These are phyloP conservation scores for Fusarium penzigii DNA, from an alignment of 2,329 filamentous ascomycete species.

Conservation along the genomic window DNA sequence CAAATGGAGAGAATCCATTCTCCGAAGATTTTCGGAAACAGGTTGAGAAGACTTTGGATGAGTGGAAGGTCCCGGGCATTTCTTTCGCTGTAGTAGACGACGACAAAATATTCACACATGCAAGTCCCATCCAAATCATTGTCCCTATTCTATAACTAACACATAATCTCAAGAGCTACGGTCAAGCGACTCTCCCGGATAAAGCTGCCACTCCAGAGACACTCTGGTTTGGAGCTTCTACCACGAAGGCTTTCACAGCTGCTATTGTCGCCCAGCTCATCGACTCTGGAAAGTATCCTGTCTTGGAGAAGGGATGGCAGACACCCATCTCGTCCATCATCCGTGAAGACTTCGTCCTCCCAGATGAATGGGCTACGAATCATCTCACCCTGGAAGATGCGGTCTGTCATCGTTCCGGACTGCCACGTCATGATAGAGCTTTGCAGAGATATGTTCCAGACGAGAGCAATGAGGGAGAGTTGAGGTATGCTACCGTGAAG, in stretches of 20 bases:
- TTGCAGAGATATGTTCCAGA: conserved; percentile 16
- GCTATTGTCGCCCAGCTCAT: conserved; percentile 52
- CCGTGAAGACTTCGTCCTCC: conserved; percentile 53
- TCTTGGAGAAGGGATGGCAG: conserved; percentile 42
- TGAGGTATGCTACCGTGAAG: conserved; percentile 28
- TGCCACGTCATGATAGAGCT: conserved; percentile 43
- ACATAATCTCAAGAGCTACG: conserved; percentile 26
- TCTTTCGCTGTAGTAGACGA: conserved; percentile 31
- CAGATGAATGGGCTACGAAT: conserved; percentile 46
- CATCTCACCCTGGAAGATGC: conserved; percentile 57
- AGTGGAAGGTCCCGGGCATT: conserved; percentile 31
- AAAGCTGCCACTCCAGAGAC: conserved; percentile 46
- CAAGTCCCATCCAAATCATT: not conserved
- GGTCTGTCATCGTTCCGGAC: conserved; percentile 52
- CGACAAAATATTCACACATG: conserved; percentile 27
- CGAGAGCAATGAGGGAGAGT: conserved; percentile 38
- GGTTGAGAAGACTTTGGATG: conserved; percentile 14
- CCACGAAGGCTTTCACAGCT: conserved; percentile 56
- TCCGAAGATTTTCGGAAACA: conserved; percentile 6
- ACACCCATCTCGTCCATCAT: conserved; percentile 49
- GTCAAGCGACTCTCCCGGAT: conserved; percentile 36
- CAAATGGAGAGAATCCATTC: conserved; percentile 10
- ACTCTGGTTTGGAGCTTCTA: conserved; percentile 57
- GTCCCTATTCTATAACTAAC: not conserved
- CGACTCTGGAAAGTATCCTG: conserved; percentile 39